phyloP scores from a whole-genome alignment of 805 yeast genomes.

The Myxozyma kluyveri region DNA sequence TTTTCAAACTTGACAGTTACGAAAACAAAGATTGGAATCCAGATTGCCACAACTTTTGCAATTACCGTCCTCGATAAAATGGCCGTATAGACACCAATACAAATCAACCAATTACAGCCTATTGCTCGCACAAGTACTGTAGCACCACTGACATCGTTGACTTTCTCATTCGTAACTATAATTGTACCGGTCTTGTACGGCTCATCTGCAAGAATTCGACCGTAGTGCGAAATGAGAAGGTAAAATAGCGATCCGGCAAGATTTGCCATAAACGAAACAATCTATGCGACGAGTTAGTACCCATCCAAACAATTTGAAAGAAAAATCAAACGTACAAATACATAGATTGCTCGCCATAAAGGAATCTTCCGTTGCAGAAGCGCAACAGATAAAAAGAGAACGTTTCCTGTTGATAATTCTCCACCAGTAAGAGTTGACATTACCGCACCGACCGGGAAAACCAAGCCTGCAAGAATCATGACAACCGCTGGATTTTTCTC shows the following conservation, averaged over 20 bases:
- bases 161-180: slow-evolving; percentile 23
- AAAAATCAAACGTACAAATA: slow-evolving; percentile 12
- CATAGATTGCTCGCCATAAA: slow-evolving; percentile 20
- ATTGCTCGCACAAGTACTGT: slow-evolving; percentile 37
- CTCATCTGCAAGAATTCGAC: slow-evolving; percentile 20
- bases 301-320: neutral
- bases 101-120: slow-evolving; percentile 76
- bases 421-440: slow-evolving; percentile 30
- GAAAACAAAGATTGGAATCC: slow-evolving; percentile 70
- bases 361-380: slow-evolving; percentile 24
- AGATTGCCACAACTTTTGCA: slow-evolving; percentile 63
- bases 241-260: slow-evolving; percentile 27
- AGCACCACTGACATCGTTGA: slow-evolving; percentile 11
- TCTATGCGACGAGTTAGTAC: slow-evolving; percentile 1
- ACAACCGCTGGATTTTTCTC: slow-evolving; percentile 27
- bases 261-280: slow-evolving; percentile 25
- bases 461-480: slow-evolving; percentile 24
- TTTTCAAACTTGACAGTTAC: slow-evolving; percentile 78
- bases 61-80: slow-evolving; percentile 76
- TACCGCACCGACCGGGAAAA: slow-evolving; percentile 29
- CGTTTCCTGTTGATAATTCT: slow-evolving; percentile 29
- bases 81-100: slow-evolving; percentile 72
- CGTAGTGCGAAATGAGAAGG: slow-evolving; percentile 26
- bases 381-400: slow-evolving; percentile 22
- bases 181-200: slow-evolving; percentile 25